phyloP scores from a whole-genome alignment of 805 yeast species.

The Hanseniaspora occidentalis region DNA sequence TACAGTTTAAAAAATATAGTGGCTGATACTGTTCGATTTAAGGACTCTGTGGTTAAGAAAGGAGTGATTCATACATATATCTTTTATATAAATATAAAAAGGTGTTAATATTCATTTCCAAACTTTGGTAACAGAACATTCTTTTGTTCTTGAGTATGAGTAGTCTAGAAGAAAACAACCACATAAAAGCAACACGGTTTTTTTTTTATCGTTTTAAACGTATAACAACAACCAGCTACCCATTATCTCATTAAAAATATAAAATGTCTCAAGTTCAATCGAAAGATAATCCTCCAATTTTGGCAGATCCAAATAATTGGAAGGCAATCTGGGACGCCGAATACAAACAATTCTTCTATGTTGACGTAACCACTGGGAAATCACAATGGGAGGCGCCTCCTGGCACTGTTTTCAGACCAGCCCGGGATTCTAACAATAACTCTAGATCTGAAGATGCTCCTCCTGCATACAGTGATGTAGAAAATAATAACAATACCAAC shows the following conservation, averaged over 20 bases:
- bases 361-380: constrained; percentile 53
- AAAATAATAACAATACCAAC: constrained; percentile 10
- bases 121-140: not conserved
- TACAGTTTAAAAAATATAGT: too few relatives aligned
- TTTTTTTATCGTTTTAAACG: not conserved
- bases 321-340: constrained; percentile 59
- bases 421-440: constrained; percentile 3
- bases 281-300: constrained; percentile 32
- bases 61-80: too few relatives aligned
- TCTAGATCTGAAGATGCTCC: constrained; percentile 30
- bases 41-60: too few relatives aligned
- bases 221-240: not conserved
- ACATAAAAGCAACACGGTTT: not conserved
- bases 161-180: not conserved
- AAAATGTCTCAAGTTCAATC: not conserved
- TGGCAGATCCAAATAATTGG: constrained; percentile 61
- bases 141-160: too few relatives aligned
- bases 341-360: constrained; percentile 68
- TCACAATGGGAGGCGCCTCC: constrained; percentile 88
- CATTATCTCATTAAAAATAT: too few relatives aligned
- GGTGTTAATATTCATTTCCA: too few relatives aligned
- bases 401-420: constrained; percentile 35
- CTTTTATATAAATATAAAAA: too few relatives aligned
- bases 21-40: too few relatives aligned
- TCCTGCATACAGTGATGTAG: constrained; percentile 13